Conservation (phyloP, 2,329 filamentous ascomycete genomes). For the Epichloe hybrida region DNA sequence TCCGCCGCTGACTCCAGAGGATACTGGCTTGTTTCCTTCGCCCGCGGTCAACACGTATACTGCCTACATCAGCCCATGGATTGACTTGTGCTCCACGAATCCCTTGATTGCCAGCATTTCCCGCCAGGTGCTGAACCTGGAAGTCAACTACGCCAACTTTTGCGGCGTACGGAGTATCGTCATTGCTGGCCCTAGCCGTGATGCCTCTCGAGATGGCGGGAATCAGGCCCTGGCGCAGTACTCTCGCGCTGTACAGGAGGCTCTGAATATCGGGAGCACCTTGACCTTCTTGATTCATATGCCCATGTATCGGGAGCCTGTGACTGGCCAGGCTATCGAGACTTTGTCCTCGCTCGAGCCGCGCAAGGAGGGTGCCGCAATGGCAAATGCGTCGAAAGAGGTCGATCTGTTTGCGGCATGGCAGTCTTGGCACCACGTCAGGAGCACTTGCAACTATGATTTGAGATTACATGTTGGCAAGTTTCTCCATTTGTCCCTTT, state of each 20-base stretch:
- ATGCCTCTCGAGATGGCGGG: constrained; percentile 38
- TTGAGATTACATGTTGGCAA: constrained; percentile 70
- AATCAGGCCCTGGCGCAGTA: constrained; percentile 55
- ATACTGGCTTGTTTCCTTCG: constrained; percentile 60
- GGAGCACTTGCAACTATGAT: constrained; percentile 76
- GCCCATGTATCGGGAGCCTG: constrained; percentile 67
- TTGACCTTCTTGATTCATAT: constrained; percentile 70
- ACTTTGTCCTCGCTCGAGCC: constrained; percentile 34
- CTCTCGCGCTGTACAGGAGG: constrained; percentile 72
- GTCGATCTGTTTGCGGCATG: constrained; percentile 67
- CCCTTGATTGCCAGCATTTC: constrained; percentile 76
- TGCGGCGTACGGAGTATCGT: constrained; percentile 78
- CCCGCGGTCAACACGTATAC: constrained; percentile 60
- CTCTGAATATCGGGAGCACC: constrained; percentile 58
- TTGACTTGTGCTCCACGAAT: constrained; percentile 73
- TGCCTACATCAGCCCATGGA: constrained; percentile 78
- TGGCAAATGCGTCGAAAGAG: constrained; percentile 25
- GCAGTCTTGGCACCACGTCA: constrained; percentile 88
- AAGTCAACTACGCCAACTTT: constrained; percentile 90
- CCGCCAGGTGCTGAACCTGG: constrained; percentile 76
- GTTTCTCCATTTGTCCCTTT: constrained; percentile 18
- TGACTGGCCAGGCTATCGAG: constrained; percentile 37
- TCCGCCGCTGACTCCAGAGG: constrained; percentile 61
- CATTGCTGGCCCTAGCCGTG: constrained; percentile 60
- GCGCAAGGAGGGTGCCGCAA: constrained; percentile 15